A percentile compares a stretch with the other conserved stretches of the same genome.
Conservation (phyloP, 257 asterid species). For the Gentiana straminea region DNA sequence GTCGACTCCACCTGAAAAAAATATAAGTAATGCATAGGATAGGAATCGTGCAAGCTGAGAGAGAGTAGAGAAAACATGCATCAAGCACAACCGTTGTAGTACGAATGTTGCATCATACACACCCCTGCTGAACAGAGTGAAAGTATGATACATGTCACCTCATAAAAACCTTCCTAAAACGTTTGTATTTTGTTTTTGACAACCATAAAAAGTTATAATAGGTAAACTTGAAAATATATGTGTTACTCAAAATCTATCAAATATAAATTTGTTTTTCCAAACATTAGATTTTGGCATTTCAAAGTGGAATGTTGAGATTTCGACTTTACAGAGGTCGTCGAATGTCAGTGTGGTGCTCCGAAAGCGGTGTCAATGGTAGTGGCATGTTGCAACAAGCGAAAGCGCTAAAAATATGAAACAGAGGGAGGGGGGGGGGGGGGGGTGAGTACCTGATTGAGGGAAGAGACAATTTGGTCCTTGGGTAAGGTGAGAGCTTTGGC, state of each 20-base stretch:
- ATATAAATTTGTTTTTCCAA: too few species aligned
- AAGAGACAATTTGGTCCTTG: constrained; percentile 75
- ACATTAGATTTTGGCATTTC: too few species aligned
- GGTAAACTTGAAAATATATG: too few species aligned
- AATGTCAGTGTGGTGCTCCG: too few species aligned
- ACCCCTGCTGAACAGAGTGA: too few species aligned
- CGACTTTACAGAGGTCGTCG: too few species aligned
- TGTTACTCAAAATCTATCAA: too few species aligned
- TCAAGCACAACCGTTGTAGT: neutral
- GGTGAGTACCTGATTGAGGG: constrained; percentile 59
- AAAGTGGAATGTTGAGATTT: too few species aligned
- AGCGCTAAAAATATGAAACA: neutral
- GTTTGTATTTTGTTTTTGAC: too few species aligned
- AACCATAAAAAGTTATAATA: too few species aligned
- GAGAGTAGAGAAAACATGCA: neutral
- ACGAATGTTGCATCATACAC: too few species aligned
- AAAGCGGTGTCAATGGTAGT: too few species aligned
- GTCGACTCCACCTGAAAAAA: constrained; percentile 59
- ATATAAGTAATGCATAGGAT: constrained; percentile 1
- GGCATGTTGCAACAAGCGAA: constrained; percentile 3
- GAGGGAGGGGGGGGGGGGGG: neutral
- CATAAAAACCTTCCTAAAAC: neutral
- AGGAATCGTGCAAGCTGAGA: neutral
- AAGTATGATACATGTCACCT: neutral
- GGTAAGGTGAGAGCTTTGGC: constrained; percentile 64